Conservation (phyloP, 139 green algal species). For the Eudorina sp. region DNA sequence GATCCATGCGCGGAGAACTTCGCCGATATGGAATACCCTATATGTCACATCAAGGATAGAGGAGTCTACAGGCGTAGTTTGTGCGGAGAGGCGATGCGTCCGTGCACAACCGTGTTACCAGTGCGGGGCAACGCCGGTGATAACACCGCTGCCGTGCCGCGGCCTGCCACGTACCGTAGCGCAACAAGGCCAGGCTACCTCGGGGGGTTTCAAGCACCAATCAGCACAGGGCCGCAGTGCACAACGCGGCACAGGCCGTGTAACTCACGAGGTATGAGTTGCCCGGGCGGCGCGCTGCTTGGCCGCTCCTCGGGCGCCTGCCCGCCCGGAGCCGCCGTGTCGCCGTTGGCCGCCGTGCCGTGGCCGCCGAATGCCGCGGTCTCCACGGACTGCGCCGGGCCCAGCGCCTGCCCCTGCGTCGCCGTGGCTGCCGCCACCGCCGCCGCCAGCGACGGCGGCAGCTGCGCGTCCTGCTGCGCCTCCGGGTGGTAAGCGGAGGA, state of each 20-base stretch:
- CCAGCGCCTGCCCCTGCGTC: background rate
- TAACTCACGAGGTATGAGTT: slow-evolving; percentile 32
- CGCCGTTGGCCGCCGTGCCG: background rate
- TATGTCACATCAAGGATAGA: background rate
- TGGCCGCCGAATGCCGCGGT: background rate
- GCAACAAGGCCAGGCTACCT: no score
- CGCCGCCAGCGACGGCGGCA: background rate
- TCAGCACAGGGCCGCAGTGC: no score
- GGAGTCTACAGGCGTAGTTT: no score
- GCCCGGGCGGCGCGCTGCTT: background rate
- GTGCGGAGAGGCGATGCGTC: no score
- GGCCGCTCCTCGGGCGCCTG: background rate
- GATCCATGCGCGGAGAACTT: background rate
- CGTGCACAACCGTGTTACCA: background rate
- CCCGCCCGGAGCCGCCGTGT: background rate
- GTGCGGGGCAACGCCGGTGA: no score
- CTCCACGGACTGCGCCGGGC: background rate
- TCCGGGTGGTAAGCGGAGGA: slow-evolving; percentile 10
- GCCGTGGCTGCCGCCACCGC: background rate
- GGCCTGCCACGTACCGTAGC: no score
- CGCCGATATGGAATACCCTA: background rate
- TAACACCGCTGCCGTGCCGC: no score
- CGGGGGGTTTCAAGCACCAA: no score
- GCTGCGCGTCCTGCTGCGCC: background rate
- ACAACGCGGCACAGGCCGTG: no score